phyloP scores from a whole-genome alignment of 768 basidiomycete genomes.

The Chalciporus pseudorubinellus region DNA sequence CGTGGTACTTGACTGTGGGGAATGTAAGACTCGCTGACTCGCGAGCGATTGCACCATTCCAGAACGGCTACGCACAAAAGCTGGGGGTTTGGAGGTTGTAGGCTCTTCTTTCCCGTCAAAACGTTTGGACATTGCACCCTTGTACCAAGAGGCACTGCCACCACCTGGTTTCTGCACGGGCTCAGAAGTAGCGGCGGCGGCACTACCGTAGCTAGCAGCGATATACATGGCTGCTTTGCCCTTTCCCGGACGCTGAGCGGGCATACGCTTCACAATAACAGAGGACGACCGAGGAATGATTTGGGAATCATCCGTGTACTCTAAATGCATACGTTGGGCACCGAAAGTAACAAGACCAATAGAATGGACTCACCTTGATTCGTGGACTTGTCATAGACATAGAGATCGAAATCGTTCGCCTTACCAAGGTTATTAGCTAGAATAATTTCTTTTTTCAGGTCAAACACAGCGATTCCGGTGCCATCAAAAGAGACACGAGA shows the following conservation, averaged over 20 bases:
- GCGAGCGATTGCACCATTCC: constrained; percentile 21
- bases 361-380: constrained; percentile 72
- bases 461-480: constrained; percentile 98
- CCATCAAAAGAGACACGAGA: constrained; percentile 97
- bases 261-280: constrained; percentile 88
- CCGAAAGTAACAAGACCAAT: not conserved
- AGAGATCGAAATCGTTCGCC: constrained; percentile 95
- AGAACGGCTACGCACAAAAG: constrained; percentile 34
- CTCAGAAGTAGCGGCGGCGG: constrained; percentile 48
- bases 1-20: constrained; percentile 36
- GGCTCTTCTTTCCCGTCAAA: constrained; percentile 84
- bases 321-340: constrained; percentile 38
- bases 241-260: constrained; percentile 76
- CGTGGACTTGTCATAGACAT: constrained; percentile 77
- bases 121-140: constrained; percentile 79
- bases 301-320: constrained; percentile 87
- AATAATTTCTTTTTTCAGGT: constrained; percentile 98
- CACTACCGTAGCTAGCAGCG: constrained; percentile 42
- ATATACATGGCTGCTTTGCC: constrained; percentile 80
- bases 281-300: constrained; percentile 95
- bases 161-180: constrained; percentile 40
- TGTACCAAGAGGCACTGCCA: constrained; percentile 51
- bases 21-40: constrained; percentile 26
- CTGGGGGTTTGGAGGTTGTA: constrained; percentile 21
- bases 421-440: constrained; percentile 93